Percentiles rank a stretch among this genome's conserved stretches.
phyloP scores from a whole-genome alignment of 2,329 filamentous ascomycete genomes.

The Trichophyton rubrum region DNA sequence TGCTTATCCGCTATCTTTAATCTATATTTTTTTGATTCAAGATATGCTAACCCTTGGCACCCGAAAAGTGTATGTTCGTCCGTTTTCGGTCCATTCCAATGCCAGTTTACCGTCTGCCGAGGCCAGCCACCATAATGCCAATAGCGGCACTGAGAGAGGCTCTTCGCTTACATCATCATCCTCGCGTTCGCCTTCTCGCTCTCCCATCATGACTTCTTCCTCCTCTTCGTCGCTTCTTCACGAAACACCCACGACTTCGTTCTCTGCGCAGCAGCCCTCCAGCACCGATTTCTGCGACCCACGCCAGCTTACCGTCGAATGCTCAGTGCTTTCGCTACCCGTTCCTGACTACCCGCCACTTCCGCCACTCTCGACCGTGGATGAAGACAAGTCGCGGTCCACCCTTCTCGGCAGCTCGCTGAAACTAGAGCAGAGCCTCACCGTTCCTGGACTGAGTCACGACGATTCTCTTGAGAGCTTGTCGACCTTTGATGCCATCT shows the following conservation, averaged over 20 bases:
- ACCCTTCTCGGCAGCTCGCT: slow-evolving; percentile 22
- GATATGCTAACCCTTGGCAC: neutral
- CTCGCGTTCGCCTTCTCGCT: slow-evolving; percentile 76
- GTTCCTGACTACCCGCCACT: slow-evolving; percentile 52
- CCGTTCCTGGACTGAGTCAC: slow-evolving; percentile 10
- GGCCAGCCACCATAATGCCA: slow-evolving; percentile 27
- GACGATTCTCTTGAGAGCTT: slow-evolving; percentile 47
- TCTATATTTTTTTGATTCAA: slow-evolving; percentile 3
- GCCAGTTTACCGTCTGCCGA: neutral
- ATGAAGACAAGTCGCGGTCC: slow-evolving; percentile 27
- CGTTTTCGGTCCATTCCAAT: slow-evolving; percentile 47
- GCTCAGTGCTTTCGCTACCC: slow-evolving; percentile 33
- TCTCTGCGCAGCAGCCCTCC: slow-evolving; percentile 47
- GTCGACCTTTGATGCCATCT: slow-evolving; percentile 70
- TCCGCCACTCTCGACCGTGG: slow-evolving; percentile 37
- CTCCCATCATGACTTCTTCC: slow-evolving; percentile 58
- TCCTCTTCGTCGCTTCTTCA: slow-evolving; percentile 65
- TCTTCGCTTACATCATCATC: slow-evolving; percentile 59
- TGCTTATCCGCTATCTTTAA: neutral
- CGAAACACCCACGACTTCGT: slow-evolving; percentile 61
- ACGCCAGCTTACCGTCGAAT: slow-evolving; percentile 65
- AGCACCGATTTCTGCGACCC: slow-evolving; percentile 85
- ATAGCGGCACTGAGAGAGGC: slow-evolving; percentile 41
- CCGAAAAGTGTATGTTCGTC: slow-evolving; percentile 50
- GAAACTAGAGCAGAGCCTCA: neutral